These are phyloP conservation scores for Peziza echinospora DNA, from an alignment of 495 filamentous ascomycete species.

Conservation along the genomic window DNA sequence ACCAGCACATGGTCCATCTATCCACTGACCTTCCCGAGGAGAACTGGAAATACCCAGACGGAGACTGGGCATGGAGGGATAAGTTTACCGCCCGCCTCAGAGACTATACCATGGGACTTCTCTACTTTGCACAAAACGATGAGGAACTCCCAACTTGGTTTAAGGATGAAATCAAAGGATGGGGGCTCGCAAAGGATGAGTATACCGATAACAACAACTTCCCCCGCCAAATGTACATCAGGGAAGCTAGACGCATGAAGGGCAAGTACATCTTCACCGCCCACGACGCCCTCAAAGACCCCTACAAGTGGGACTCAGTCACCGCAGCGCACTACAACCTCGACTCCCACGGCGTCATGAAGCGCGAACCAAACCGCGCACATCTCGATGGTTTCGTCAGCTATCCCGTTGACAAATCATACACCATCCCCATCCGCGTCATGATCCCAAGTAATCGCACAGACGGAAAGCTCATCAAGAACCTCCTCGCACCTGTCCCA, in stretches of 20 bases:
- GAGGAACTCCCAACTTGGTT: conserved; percentile 2
- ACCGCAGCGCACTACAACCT: conserved; percentile 1
- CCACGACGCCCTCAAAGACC: no score
- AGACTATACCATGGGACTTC: conserved; percentile 1
- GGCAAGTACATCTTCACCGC: no score
- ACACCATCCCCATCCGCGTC: conserved; percentile 2
- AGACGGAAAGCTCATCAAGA: no score
- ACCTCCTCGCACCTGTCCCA: no score
- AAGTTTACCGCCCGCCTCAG: conserved; percentile 1
- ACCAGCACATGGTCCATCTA: conserved; percentile 3
- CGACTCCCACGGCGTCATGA: conserved; percentile 3
- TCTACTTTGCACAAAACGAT: conserved; percentile 5
- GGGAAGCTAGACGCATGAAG: conserved; percentile 1
- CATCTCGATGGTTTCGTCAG: conserved; percentile 2
- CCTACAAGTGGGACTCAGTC: conserved; percentile 1
- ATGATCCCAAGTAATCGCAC: no score
- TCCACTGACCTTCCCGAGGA: conserved; percentile 4
- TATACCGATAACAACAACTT: conserved; percentile 3
- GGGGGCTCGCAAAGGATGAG: conserved; percentile 4
- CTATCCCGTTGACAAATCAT: not conserved
- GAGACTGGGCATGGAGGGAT: not conserved
- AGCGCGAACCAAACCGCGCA: not conserved
- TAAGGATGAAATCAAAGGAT: not conserved
- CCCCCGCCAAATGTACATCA: conserved; percentile 3
- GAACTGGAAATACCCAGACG: conserved; percentile 1